phyloP scores from a whole-genome alignment of 75 land plant species.

The Picea sitchensis region DNA sequence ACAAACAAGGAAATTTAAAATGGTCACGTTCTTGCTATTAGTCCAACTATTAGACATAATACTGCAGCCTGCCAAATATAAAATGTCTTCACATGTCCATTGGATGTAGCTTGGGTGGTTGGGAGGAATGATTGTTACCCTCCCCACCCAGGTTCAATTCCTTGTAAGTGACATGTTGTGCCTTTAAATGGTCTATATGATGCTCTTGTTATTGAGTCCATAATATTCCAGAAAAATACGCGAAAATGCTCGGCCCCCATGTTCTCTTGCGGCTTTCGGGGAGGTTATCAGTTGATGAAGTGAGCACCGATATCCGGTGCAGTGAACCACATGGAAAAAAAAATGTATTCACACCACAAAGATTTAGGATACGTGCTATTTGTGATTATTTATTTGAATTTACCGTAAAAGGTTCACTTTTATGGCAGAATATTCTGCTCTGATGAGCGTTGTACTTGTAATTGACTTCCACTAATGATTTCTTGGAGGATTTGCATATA shows the following conservation, averaged over 20 bases:
- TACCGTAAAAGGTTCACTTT: not conserved
- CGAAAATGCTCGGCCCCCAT: too few relatives aligned
- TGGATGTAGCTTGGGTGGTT: too few relatives aligned
- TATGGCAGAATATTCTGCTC: not conserved
- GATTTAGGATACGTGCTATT: not conserved
- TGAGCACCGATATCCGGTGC: too few relatives aligned
- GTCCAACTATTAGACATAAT: slow-evolving; percentile 50
- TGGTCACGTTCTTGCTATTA: slow-evolving; percentile 34
- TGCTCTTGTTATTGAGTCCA: too few relatives aligned
- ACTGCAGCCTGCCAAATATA: slow-evolving; percentile 19
- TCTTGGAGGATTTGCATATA: not conserved
- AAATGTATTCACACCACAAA: not conserved
- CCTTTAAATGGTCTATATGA: too few relatives aligned
- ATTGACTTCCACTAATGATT: not conserved
- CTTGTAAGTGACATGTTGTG: too few relatives aligned
- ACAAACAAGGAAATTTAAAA: slow-evolving; percentile 46
- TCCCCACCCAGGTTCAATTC: too few relatives aligned
- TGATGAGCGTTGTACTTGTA: not conserved
- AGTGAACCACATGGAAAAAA: not conserved
- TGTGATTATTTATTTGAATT: not conserved
- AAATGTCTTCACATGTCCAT: not conserved
- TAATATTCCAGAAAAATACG: too few relatives aligned
- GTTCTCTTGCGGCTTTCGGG: too few relatives aligned
- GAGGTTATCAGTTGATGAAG: too few relatives aligned
- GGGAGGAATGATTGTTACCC: too few relatives aligned